These are phyloP conservation scores for Neurospora crassa DNA, from an alignment of 2,329 filamentous ascomycete species.

Conservation along the genomic window DNA sequence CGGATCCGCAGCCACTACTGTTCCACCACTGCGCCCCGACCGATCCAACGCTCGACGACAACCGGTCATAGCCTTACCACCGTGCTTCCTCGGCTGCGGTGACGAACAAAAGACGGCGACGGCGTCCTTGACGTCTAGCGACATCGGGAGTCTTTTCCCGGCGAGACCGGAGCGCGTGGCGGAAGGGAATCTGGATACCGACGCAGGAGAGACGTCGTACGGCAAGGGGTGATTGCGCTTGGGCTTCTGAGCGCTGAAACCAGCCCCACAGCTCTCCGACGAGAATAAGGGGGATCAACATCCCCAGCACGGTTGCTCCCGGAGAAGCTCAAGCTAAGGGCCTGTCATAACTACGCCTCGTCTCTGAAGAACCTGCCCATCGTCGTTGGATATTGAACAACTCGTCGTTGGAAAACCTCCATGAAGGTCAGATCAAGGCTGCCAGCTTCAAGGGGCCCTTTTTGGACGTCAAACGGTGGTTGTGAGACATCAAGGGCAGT, in stretches of 20 bases:
- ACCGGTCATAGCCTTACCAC: background rate
- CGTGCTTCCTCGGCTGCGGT: background rate
- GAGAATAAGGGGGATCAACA: background rate
- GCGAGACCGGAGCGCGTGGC: background rate
- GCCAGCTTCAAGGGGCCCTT: background rate
- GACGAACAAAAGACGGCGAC: background rate
- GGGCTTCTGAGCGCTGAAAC: background rate
- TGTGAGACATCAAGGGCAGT: background rate
- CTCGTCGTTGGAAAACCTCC: background rate
- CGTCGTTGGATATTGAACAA: background rate
- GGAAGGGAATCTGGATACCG: background rate
- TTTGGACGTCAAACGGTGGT: accelerated
- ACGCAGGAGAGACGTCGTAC: background rate
- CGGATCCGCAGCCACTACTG: accelerated
- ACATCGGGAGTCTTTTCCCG: background rate
- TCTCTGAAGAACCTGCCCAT: background rate
- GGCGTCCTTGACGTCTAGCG: background rate
- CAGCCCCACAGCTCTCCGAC: background rate
- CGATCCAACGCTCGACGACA: background rate
- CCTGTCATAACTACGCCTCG: background rate
- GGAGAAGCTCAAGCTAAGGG: background rate
- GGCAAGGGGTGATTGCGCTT: background rate
- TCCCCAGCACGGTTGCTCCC: background rate
- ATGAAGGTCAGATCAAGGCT: background rate
- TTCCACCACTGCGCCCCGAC: background rate